Evolutionary conservation across 2,329 filamentous ascomycete genomes (phyloP).

Genomic region (Microdochium paspali): DNA sequence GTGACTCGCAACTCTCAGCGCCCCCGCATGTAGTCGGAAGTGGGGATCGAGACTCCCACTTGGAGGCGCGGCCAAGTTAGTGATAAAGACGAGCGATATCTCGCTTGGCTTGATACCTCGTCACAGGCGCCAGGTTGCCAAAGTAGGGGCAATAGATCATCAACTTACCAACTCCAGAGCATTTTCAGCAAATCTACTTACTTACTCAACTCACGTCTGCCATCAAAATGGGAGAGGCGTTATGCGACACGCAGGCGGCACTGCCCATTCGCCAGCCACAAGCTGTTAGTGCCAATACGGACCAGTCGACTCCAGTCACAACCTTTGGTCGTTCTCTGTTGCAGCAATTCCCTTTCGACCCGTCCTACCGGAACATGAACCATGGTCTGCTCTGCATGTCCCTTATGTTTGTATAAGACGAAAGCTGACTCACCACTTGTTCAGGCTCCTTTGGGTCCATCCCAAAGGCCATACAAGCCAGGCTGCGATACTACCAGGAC

Average conservation of each 20-base stretch:
- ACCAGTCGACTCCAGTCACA: not conserved
- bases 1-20: too few species aligned
- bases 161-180: too few species aligned
- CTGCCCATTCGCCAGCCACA: not conserved
- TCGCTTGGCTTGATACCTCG: too few species aligned
- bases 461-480: slow-evolving; percentile 51
- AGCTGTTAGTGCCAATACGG: not conserved
- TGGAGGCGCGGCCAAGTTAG: too few species aligned
- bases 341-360: slow-evolving; percentile 60
- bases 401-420: too few species aligned
- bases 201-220: not conserved
- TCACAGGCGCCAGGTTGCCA: too few species aligned
- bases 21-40: too few species aligned
- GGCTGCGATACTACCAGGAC: slow-evolving; percentile 56
- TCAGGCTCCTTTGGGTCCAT: slow-evolving; percentile 72
- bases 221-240: not conserved
- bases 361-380: slow-evolving; percentile 65
- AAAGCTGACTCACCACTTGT: not conserved
- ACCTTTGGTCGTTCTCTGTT: slow-evolving; percentile 12
- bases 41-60: too few species aligned
- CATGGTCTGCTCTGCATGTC: too few species aligned
- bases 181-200: too few species aligned
- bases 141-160: too few species aligned
- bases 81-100: too few species aligned
- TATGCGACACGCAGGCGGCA: not conserved